Base-by-base conservation (phyloP, 164 flowering plant genomes). In the Umbilicus rupestris region DNA sequence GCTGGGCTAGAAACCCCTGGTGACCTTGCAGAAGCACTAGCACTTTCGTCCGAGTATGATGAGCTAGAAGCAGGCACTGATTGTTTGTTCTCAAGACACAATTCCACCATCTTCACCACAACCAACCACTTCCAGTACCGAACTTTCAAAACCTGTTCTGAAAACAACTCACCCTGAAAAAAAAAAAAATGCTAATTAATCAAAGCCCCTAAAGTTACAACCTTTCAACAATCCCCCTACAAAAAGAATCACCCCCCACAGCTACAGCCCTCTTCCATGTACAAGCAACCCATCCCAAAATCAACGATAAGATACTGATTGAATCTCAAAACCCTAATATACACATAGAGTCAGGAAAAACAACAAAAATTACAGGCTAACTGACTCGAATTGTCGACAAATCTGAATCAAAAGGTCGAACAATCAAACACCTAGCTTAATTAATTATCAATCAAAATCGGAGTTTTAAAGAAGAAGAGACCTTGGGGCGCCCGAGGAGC, bases 51-150 rank as follows among this genome's bases (percentile, higher is more conserved):
- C 11, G 60, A 55, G 17, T 55, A 55, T 15, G 60, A 55, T 8
- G 60, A 55, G 60, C 60, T 55, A 14, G 60, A 55, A 55, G 19
- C 33, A 28, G 33, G 33, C 33, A 55, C 60, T 12, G 60, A 55
- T 28, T 55, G 60, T 55, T 55, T 55, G 33, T 55, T 55, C 60
- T 55, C 60, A 28, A 55, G 35, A 55, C 60, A 55, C 31, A 55
- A 12, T 55, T 55, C 60, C 31, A 55, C 60, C 60, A 55, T 55
- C 60, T 55, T 55, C 60, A 16, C 33, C 60, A 28, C 44, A 41
- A 33, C 37, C 3, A 33, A 33, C 37, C 37, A n/a, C n/a, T n/a
- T 41, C 44, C 44, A 41, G 15, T 3, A 41, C 17, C 60, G 12
- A 26, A 28, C 22, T 26, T 5, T 28, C 17, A 33, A 28, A 55